Evolutionary conservation across 31 red algal species (phyloP).

Genomic region (Asparagopsis taxiformis): DNA sequence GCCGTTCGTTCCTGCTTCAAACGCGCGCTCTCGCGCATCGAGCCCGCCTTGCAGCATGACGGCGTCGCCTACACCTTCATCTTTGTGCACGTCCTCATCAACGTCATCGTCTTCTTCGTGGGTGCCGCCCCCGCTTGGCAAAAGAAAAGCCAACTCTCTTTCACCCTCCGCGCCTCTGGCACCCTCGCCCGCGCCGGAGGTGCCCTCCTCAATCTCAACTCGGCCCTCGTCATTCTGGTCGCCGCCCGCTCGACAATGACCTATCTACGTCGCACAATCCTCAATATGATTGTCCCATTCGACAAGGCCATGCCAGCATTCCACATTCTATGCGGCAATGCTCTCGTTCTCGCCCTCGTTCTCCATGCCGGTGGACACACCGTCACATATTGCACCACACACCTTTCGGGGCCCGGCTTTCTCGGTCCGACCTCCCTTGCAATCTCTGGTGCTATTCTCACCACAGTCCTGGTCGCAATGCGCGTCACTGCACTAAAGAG

Average conservation of each 20-base stretch:
- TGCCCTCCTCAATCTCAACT: constrained; percentile 25
- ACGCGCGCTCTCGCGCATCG: constrained; percentile 28
- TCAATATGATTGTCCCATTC: constrained; percentile 80
- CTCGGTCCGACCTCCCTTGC: constrained; percentile 30
- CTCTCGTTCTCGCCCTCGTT: constrained; percentile 11
- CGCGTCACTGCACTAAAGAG: constrained; percentile 32
- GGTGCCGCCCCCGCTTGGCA: constrained; percentile 10
- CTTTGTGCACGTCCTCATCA: constrained; percentile 65
- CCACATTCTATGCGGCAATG: constrained; percentile 60
- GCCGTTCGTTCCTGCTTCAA: constrained; percentile 24
- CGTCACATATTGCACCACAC: not conserved
- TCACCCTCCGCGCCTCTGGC: constrained; percentile 1
- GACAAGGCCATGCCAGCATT: constrained; percentile 86
- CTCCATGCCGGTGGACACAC: constrained; percentile 65
- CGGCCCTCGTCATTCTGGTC: constrained; percentile 28
- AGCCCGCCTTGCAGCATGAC: constrained; percentile 52
- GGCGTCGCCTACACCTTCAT: constrained; percentile 70
- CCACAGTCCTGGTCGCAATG: constrained; percentile 39
- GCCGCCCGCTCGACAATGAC: constrained; percentile 75
- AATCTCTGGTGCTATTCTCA: constrained; percentile 34
- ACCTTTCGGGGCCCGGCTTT: constrained; percentile 10
- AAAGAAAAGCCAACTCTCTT: not conserved
- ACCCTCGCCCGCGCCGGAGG: constrained; percentile 4
- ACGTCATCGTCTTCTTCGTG: constrained; percentile 5
- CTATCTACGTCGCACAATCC: constrained; percentile 52